Base-by-base conservation (phyloP, 108 stramenopile genomes). In the Cyclotella choctawhatcheeana region DNA sequence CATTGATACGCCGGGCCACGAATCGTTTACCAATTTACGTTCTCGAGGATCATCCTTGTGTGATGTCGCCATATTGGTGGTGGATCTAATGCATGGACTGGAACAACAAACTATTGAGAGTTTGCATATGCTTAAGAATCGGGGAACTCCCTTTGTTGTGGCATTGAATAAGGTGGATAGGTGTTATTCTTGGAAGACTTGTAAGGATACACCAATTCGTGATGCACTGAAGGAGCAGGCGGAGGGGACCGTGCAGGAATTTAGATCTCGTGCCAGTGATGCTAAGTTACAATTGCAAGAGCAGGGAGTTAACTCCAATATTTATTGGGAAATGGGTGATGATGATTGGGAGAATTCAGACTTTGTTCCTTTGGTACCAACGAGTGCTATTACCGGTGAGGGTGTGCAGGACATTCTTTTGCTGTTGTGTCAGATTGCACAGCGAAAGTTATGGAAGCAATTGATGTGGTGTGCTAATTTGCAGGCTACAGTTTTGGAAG, bases 51-150 rank as follows among this genome's bases (percentile, higher is more conserved):
- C 96, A 21, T 96, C 94, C 2, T 85, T 98, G 21, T 99, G 98
- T 70, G 98, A 99, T 90, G 95, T 99, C 25, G 99, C 99, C 21
- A 98, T 99, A 74, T 85, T 99, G 17, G 99, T 99, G 12, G 88
- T 99, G 10, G 99, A 99, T 91, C 90, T 99, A 54, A 99, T 99
- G 99, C 98, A 99, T 89, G 99, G 99, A 73, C 84, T 99, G 18
- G 99, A 99, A 90, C 99, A 95, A 58, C 98, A 99, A 73, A 99
- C 99, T 3, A 96, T 98, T 70, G 99, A 99, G 78, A 97, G 97
- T 86, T 79, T 99, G 55, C 92, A 91, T 50, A 96, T 99, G 93
- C 86, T 99, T 13, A 79, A 86, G 6, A 80, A 91, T 34, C 88
- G 93, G 35, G 89, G 89, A 48, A 97, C 97, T 35, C 99, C 99